Percentiles rank a stretch among this genome's conserved stretches.
Conservation (phyloP, 768 basidiomycete genomes). For the Udeniomyces megalosporus region DNA sequence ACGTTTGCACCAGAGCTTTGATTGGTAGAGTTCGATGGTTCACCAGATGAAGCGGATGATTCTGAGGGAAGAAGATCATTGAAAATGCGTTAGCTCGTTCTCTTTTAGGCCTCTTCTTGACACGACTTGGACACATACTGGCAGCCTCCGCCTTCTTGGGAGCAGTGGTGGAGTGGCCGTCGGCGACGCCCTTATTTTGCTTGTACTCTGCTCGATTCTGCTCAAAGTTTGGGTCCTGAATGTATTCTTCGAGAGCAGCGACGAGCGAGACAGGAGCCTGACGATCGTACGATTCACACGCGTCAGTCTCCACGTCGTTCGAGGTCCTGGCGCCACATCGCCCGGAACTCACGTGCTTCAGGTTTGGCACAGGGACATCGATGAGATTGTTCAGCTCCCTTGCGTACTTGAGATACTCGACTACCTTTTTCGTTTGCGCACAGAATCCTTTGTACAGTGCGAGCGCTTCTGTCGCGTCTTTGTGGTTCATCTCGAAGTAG, state of each 20-base stretch:
- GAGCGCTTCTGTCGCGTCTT: slow-evolving; percentile 75
- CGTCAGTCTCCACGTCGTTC: neutral
- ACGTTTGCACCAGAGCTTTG: slow-evolving; percentile 23
- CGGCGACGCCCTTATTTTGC: slow-evolving; percentile 35
- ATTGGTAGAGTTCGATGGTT: slow-evolving; percentile 21
- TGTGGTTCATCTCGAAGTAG: slow-evolving; percentile 94
- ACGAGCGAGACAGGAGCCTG: slow-evolving; percentile 92
- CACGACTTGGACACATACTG: neutral
- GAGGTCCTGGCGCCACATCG: neutral
- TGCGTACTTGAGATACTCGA: slow-evolving; percentile 81
- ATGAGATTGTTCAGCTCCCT: slow-evolving; percentile 82
- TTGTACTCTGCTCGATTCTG: slow-evolving; percentile 86
- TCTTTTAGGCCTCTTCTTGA: no score
- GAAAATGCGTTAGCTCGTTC: neutral
- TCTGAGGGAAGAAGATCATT: neutral
- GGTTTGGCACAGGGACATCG: slow-evolving; percentile 82
- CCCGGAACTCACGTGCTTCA: slow-evolving; percentile 48
- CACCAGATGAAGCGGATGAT: slow-evolving; percentile 11
- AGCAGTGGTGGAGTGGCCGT: neutral
- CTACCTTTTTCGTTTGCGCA: slow-evolving; percentile 70
- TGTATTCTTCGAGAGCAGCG: slow-evolving; percentile 80
- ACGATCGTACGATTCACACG: neutral
- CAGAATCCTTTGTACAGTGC: slow-evolving; percentile 85
- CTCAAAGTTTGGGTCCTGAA: slow-evolving; percentile 93
- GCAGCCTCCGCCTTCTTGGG: neutral